Conservation (phyloP, 345 rosid genomes). For the Hibiscus tridactylites region DNA sequence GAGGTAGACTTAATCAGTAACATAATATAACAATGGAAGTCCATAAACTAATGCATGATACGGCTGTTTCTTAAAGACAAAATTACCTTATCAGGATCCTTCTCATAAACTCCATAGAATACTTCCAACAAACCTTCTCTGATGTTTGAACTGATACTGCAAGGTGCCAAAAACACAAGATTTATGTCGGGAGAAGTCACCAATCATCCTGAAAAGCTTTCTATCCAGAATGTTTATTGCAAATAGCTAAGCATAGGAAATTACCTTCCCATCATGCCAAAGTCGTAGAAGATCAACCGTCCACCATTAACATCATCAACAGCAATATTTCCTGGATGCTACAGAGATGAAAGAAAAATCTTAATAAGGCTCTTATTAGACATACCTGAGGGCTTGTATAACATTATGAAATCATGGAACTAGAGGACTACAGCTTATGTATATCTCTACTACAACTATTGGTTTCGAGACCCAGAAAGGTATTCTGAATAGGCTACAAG, state of each 20-base stretch:
- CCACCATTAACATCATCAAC: conserved; percentile 99
- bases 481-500: background rate
- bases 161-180: conserved; percentile 12
- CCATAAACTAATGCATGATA: conserved; percentile 3
- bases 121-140: conserved; percentile 87
- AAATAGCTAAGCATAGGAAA: conserved; percentile 12
- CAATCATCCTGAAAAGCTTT: conserved; percentile 9
- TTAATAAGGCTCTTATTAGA: background rate
- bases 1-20: background rate
- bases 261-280: conserved; percentile 99
- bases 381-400: background rate
- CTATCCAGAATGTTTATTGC: background rate
- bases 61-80: conserved; percentile 14
- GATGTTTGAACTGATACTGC: conserved; percentile 89
- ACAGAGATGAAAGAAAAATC: conserved; percentile 13
- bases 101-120: conserved; percentile 90
- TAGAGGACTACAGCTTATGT: background rate
- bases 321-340: conserved; percentile 99
- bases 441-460: background rate
- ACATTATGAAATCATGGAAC: conserved; percentile 9
- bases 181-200: conserved; percentile 8
- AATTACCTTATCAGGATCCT: conserved; percentile 86
- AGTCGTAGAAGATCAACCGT: conserved; percentile 91
- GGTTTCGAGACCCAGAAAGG: background rate
- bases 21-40: background rate